Conservation (phyloP, 169 alveolate genomes). For the Perkinsus olseni region DNA sequence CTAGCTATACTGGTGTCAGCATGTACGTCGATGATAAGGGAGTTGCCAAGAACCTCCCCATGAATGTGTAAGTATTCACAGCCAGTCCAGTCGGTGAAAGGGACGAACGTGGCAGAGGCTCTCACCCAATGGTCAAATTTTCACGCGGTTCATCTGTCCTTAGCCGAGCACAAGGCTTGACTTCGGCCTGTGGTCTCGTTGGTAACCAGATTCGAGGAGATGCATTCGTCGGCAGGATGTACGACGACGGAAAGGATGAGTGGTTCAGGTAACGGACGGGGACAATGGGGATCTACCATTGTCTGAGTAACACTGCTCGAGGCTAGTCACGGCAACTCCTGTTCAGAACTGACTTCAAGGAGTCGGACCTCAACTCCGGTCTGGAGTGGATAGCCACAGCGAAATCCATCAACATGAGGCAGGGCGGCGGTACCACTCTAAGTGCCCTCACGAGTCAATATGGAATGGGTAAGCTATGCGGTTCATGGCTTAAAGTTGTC, state of each 20-base stretch:
- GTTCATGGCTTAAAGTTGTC: not conserved
- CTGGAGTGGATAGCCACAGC: not conserved
- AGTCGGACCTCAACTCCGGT: not conserved
- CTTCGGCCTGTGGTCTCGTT: not conserved
- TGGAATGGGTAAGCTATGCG: not conserved
- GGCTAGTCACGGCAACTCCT: not conserved
- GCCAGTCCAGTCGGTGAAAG: no score
- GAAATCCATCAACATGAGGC: not conserved
- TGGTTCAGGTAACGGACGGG: not conserved
- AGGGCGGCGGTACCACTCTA: not conserved
- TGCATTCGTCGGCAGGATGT: not conserved
- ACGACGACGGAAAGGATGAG: not conserved
- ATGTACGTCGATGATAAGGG: constrained; percentile 10
- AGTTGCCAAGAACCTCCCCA: constrained; percentile 1
- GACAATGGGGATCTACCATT: no score
- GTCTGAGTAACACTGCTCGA: no score
- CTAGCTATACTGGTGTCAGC: not conserved
- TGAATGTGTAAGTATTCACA: not conserved
- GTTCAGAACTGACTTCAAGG: not conserved
- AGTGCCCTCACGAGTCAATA: not conserved
- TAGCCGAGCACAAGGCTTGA: not conserved
- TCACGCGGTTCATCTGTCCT: not conserved
- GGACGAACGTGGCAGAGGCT: no score
- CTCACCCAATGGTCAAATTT: no score
- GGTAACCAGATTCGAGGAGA: not conserved